These are phyloP conservation scores for Epichloe scottii DNA, from an alignment of 2,329 filamentous ascomycete genomes.

Conservation along the genomic window DNA sequence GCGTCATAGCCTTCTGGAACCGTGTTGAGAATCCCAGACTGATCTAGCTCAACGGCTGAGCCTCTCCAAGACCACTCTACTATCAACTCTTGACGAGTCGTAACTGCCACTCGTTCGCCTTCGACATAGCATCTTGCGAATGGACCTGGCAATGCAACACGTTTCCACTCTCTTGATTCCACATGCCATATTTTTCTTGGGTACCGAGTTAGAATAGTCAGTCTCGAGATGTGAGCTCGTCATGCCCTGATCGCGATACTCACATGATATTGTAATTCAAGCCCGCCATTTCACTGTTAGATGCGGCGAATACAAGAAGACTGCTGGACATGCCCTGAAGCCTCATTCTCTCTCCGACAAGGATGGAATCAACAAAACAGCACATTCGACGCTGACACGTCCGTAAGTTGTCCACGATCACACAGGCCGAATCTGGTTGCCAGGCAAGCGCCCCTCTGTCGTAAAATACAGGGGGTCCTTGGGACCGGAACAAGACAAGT, in stretches of 20 bases:
- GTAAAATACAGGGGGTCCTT: slow-evolving; percentile 11
- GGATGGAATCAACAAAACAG: slow-evolving; percentile 5
- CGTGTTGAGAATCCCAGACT: background rate
- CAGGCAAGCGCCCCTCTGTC: slow-evolving; percentile 15
- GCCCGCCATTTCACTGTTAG: background rate
- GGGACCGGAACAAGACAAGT: slow-evolving; percentile 1
- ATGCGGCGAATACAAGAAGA: background rate
- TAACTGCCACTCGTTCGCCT: slow-evolving; percentile 10
- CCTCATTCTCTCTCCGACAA: slow-evolving; percentile 9
- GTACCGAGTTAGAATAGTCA: background rate
- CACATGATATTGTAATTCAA: slow-evolving; percentile 5
- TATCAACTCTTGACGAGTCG: slow-evolving; percentile 11
- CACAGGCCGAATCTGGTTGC: slow-evolving; percentile 11
- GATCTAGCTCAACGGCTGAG: slow-evolving; percentile 9
- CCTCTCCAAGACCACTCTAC: slow-evolving; percentile 13
- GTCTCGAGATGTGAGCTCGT: too few species aligned
- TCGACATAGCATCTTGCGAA: slow-evolving; percentile 10
- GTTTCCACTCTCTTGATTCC: slow-evolving; percentile 8
- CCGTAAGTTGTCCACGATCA: slow-evolving; percentile 15
- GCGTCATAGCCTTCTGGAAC: background rate
- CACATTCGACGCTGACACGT: slow-evolving; percentile 11
- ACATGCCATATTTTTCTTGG: slow-evolving; percentile 14
- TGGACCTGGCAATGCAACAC: slow-evolving; percentile 10
- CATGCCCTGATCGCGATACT: background rate
- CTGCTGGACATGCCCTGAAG: slow-evolving; percentile 11